A percentile compares a stretch with the other conserved stretches of the same genome.
phyloP scores from a whole-genome alignment of 2,329 filamentous ascomycete species.

The Diaporthe longicolla region DNA sequence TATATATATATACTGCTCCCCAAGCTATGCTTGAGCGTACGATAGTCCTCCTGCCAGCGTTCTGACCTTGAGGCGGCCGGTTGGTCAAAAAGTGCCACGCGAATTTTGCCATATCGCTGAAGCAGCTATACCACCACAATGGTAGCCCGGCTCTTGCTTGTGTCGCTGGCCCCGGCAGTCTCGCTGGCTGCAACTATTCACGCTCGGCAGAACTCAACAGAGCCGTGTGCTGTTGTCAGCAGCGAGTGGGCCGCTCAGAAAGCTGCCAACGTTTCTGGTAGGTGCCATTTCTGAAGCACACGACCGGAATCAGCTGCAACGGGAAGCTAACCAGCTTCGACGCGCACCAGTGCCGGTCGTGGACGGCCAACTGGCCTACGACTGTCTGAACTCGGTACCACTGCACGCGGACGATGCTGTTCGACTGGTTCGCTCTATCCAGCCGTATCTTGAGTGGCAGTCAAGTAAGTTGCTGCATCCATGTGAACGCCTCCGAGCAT shows the following conservation, averaged over 20 bases:
- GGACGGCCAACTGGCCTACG: constrained; percentile 37
- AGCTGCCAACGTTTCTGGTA: constrained; percentile 27
- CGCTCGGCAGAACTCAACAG: constrained; percentile 23
- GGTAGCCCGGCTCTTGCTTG: background rate
- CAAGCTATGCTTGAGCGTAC: background rate
- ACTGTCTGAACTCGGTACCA: constrained; percentile 38
- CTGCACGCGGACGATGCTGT: constrained; percentile 31
- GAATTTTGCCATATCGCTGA: background rate
- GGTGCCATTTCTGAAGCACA: background rate
- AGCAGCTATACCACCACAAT: background rate
- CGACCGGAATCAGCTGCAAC: background rate
- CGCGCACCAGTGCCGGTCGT: constrained; percentile 5
- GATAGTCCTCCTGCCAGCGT: background rate
- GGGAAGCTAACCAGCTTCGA: background rate
- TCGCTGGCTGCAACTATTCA: constrained; percentile 18
- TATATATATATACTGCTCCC: background rate
- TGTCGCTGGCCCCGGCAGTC: background rate
- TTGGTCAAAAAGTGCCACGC: background rate
- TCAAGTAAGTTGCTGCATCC: constrained; percentile 17
- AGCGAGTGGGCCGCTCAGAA: constrained; percentile 32
- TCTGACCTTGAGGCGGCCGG: background rate
- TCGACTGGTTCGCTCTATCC: constrained; percentile 29
- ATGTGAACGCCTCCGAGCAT: background rate
- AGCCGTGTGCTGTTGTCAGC: constrained; percentile 35
- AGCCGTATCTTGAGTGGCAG: constrained; percentile 31